Base-by-base conservation (phyloP, 202 grass and related monocot species). In the Panicum virgatum region DNA sequence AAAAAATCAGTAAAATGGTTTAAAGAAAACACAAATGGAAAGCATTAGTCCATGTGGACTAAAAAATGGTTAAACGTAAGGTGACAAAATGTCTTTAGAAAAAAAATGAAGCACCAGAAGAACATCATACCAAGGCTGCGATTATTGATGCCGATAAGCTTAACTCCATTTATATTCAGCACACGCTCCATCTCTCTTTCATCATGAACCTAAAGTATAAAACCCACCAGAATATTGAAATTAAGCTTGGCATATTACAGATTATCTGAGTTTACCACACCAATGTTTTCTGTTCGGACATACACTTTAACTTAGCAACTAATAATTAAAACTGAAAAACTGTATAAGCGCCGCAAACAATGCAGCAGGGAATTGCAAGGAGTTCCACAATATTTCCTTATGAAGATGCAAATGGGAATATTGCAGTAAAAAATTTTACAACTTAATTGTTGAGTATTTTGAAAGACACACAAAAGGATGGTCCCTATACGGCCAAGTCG, bases 131-230 rank as follows among this genome's bases (percentile, higher is more conserved):
- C 92, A 74, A 98, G 90, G 82, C 88, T 87, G 16, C 96, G 96
- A 69, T 95, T 98, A 80, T 95, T 98, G 82, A 98, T 98, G 58
- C 96, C 96, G 82, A 98, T 91, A 73, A 98, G 96, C 61, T 95
- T 90, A 83, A 98, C 90, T 60, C 90, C 92, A 67, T 94, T 75
- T 72, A 95, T 88, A 5, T 38, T 77, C 36, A 98, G 73, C 16
- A 98, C 82, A 67, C 92, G 88, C 59, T 95, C 90, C 86, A 98
- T 82, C 84, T 98, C 96, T 78, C 82, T 95, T 77, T 91, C 92
- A 81, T 95, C 84, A 89, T 98, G 96, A 79, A 95, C 96, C 92
- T 98, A 78, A 71, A 72, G 78, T 53, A 73, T 57, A 53, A 72
- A 34, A 15, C 65, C 19, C 48, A 66, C 30, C 23, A 80, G 69